These are phyloP conservation scores for Backusella westeae DNA, from an alignment of 192 early-diverging fungal genomes.

Conservation along the genomic window DNA sequence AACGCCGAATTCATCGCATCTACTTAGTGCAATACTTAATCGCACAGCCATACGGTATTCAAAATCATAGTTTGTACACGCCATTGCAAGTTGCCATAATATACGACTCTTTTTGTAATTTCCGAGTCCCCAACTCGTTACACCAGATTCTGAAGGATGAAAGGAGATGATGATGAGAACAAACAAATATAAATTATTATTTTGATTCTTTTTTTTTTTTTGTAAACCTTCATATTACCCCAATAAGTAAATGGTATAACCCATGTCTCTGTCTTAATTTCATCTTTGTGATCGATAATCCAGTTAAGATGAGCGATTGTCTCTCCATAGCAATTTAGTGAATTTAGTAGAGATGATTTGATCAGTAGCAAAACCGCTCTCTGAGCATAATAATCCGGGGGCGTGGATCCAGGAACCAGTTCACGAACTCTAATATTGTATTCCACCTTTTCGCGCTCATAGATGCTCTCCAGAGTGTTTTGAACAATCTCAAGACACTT, in stretches of 20 bases:
- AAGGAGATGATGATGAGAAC: background rate
- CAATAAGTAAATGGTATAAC: slow-evolving; percentile 48
- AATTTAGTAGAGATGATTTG: slow-evolving; percentile 45
- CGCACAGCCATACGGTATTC: slow-evolving; percentile 35
- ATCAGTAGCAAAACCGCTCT: slow-evolving; percentile 39
- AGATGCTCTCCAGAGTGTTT: background rate
- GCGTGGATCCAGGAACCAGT: background rate
- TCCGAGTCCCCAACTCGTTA: slow-evolving; percentile 39
- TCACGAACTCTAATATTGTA: background rate
- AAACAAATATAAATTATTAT: too few relatives aligned
- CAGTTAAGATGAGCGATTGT: slow-evolving; percentile 33
- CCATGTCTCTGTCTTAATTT: slow-evolving; percentile 40
- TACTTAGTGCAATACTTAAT: slow-evolving; percentile 9
- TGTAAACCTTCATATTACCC: slow-evolving; percentile 25
- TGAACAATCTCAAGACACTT: slow-evolving; percentile 21
- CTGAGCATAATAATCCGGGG: background rate
- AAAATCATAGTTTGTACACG: slow-evolving; percentile 46
- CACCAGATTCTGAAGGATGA: slow-evolving; percentile 40
- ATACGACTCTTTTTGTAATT: slow-evolving; percentile 27
- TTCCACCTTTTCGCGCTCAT: background rate
- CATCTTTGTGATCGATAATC: slow-evolving; percentile 35
- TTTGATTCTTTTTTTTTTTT: slow-evolving; percentile 5
- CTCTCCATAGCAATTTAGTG: slow-evolving; percentile 35
- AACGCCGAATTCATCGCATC: slow-evolving; percentile 16
- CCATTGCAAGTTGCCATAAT: slow-evolving; percentile 41